Conservation (phyloP, 2,329 filamentous ascomycete genomes). For the Tolypocladium capitatum region DNA sequence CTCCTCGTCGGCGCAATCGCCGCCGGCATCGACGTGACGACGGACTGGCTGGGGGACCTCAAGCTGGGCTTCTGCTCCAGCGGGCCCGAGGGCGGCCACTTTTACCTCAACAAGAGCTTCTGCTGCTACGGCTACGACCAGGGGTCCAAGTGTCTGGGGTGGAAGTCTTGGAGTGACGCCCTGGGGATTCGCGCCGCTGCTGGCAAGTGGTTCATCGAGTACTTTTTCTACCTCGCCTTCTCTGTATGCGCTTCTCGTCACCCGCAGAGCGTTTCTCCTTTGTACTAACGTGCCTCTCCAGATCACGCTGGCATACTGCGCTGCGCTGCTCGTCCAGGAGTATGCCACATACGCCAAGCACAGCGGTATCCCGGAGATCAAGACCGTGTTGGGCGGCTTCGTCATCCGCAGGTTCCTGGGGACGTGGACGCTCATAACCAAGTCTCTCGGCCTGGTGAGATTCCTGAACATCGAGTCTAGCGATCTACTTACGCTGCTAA, state of each 20-base stretch:
- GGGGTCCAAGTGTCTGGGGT: conserved; percentile 68
- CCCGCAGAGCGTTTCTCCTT: no score
- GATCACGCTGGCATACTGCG: conserved; percentile 64
- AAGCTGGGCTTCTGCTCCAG: conserved; percentile 83
- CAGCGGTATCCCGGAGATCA: conserved; percentile 95
- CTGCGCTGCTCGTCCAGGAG: conserved; percentile 66
- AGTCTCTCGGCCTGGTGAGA: conserved; percentile 68
- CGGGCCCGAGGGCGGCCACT: conserved; percentile 60
- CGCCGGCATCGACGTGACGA: conserved; percentile 77
- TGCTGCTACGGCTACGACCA: conserved; percentile 90
- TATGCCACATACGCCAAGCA: conserved; percentile 85
- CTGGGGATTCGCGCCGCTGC: conserved; percentile 51
- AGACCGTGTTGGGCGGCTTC: conserved; percentile 87
- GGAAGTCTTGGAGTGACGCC: conserved; percentile 73
- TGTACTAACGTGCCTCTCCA: conserved; percentile 19
- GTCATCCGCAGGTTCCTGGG: conserved; percentile 82
- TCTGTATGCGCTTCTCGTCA: conserved; percentile 44
- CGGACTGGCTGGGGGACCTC: conserved; percentile 85
- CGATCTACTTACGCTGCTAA: not conserved
- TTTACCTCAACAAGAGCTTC: conserved; percentile 83
- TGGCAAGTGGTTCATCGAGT: conserved; percentile 73
- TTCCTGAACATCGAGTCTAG: no score
- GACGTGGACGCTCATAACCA: conserved; percentile 76
- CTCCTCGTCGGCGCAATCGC: conserved; percentile 73
- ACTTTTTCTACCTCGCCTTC: conserved; percentile 73